Evolutionary conservation across 2,329 filamentous ascomycete genomes (phyloP), one percentile per base, ranked within the genome.

Genomic region (Lecanicillium sp.): DNA sequence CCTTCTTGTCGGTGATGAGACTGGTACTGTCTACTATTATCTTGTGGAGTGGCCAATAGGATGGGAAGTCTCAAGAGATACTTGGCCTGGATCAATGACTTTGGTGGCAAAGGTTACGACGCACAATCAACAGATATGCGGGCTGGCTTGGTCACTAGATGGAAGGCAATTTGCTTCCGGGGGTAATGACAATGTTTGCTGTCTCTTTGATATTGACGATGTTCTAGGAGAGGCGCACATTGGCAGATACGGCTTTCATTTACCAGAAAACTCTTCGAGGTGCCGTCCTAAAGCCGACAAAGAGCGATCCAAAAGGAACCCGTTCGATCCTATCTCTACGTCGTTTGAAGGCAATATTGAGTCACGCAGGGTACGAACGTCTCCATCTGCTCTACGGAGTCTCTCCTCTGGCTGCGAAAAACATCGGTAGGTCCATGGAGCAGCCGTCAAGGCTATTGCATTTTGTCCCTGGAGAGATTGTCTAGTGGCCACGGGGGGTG

Each of bases 391-490:
- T 22, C 64, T 72, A 17, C 64, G 71, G 14, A 62, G 68, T 17
- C 60, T 86, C 18, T 64, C 64, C 3, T 53, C 62, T 5, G 77
- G 77, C 6, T 64, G 69, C 20, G 78, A 84, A 51, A 81, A 74
- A 50, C 79, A 94, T 57, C 74, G 74, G 22, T 92, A 87, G 76
- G 60, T 69, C 10, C 87, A 98, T 57, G 78, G 78, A 18, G 90
- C 90, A 1, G 92, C 92, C 3, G 85, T 97, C 48, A 98, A 98
- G 61, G 92, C 92, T 22, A 92, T 97, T 49, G 88, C 92, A 2
- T 97, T 97, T 61, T 94, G 90, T 46, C 90, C 92, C 1, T 98
- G 89, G 90, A 84, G 90, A 41, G 77, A 84, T 17, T 84, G 83
- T 4, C 72, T 98, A 4, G 63, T 98, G 29, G 92, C 92, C 12